These are phyloP conservation scores for Phytopythium litorale DNA, from an alignment of 352 stramenopile species.

Conservation along the genomic window DNA sequence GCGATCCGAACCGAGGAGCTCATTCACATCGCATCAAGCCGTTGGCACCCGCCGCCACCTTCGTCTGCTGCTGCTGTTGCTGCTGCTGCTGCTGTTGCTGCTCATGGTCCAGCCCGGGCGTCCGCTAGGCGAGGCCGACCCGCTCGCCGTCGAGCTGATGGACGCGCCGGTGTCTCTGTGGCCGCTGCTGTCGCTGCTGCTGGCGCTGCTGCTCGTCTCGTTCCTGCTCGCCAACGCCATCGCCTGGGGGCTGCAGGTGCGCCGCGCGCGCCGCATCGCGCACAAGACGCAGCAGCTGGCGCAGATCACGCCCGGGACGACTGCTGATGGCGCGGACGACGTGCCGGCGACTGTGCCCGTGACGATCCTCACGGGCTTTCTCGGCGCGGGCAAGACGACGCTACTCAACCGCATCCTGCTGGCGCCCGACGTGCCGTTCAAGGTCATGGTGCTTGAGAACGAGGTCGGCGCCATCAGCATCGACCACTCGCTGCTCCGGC, in stretches of 20 bases:
- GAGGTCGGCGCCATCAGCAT: slow-evolving; percentile 67
- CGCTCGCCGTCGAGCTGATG: too few relatives aligned
- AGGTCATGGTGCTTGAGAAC: slow-evolving; percentile 95
- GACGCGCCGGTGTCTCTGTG: slow-evolving; percentile 9
- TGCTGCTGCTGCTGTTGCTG: too few relatives aligned
- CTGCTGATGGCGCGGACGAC: slow-evolving; percentile 3
- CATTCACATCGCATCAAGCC: too few relatives aligned
- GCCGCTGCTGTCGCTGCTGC: slow-evolving; percentile 24
- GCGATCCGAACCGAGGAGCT: too few relatives aligned
- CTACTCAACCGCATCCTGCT: slow-evolving; percentile 95
- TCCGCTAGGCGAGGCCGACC: not conserved
- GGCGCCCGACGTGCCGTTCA: slow-evolving; percentile 82
- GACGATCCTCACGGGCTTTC: slow-evolving; percentile 94
- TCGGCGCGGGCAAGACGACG: slow-evolving; percentile 96
- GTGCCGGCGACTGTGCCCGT: slow-evolving; percentile 50
- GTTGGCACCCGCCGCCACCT: too few relatives aligned
- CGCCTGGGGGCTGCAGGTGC: slow-evolving; percentile 60
- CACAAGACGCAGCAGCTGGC: slow-evolving; percentile 51
- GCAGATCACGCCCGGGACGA: not conserved
- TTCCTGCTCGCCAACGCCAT: slow-evolving; percentile 59
- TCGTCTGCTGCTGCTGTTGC: too few relatives aligned
- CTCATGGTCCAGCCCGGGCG: not conserved
- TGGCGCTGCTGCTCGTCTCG: slow-evolving; percentile 40
- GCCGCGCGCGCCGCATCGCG: slow-evolving; percentile 52
- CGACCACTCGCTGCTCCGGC: slow-evolving; percentile 52